Evolutionary conservation across 371 early-diverging fungal genomes (phyloP), one percentile per base, ranked within the genome.

Genomic region (Mortierella sp.): DNA sequence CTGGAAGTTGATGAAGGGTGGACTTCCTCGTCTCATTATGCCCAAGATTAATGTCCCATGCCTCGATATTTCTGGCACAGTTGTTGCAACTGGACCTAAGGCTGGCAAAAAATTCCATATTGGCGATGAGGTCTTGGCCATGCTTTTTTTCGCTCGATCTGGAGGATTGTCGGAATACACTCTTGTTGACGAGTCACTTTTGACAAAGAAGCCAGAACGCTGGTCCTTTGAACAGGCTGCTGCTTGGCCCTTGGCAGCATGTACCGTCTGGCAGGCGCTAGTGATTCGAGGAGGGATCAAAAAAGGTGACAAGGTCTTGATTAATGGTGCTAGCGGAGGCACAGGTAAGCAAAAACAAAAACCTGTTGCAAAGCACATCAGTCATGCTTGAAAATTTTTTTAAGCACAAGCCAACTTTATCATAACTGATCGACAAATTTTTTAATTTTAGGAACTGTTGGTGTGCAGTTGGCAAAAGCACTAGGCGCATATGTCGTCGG

Each of bases 401-500:
- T 34, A 23, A 17, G 29, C 23, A 42, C 28, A 23, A 3, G 1
- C 19, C 40, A 37, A 37, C 40, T 9, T 9, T 7, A 37, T 13
- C 13, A 35, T 35, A 10, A 37, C 40, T 37, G 40, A 47, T 28
- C 26, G 26, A 26, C 17, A 26, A 26, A 26, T 17, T 10, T 43
- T 53, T 51, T 22, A 17, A 28, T 22, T 12, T 6, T 89, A 51
- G 93, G 92, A 3, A 77, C 84, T 1, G 89, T 84, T 56, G 90
- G 84, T 8, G 86, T 93, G 13, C 94, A 93, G 68, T 19, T 91
- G 5, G 93, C 89, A 26, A 91, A 91, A 58, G 72, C 82, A 1
- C 35, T 84, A 31, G 83, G 79, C 26, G 90, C 90, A 2, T 56
- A 84, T 22, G 92, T 92, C 0, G 86, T 88, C 1, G 93, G 85